Percentiles rank a stretch among this genome's conserved stretches.
phyloP scores from a whole-genome alignment of 2,329 filamentous ascomycete species.

The Geosmithia putterillii region DNA sequence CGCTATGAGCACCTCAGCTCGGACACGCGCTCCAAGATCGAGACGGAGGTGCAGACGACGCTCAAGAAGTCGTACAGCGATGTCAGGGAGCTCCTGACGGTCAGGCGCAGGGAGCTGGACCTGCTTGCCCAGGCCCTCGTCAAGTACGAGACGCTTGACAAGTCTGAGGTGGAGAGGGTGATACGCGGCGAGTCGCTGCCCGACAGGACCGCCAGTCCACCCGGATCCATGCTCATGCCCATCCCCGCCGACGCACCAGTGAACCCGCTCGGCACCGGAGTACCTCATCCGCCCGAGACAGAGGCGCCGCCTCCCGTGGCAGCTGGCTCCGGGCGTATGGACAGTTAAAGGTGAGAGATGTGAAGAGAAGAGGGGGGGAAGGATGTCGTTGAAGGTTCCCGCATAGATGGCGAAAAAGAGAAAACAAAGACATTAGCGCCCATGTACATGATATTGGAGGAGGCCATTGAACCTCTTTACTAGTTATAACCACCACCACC shows the following conservation, averaged over 20 bases:
- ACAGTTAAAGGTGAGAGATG: background rate
- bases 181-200: conserved; percentile 74
- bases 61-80: conserved; percentile 72
- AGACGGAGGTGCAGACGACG: conserved; percentile 74
- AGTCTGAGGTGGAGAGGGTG: conserved; percentile 81
- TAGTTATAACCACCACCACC: background rate
- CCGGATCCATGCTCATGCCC: conserved; percentile 25
- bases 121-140: conserved; percentile 78
- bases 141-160: conserved; percentile 86
- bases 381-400: too few species aligned
- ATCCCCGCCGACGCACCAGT: conserved; percentile 21
- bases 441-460: background rate
- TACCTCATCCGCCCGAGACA: conserved; percentile 17
- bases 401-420: background rate
- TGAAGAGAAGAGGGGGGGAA: background rate
- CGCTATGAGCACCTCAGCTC: conserved; percentile 75
- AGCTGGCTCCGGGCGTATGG: background rate
- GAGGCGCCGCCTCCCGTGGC: conserved; percentile 13
- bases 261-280: conserved; percentile 16
- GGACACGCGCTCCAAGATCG: conserved; percentile 77
- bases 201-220: conserved; percentile 48
- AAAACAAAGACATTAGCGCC: background rate
- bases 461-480: background rate
- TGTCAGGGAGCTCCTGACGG: conserved; percentile 57
- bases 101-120: conserved; percentile 75